Percentiles rank a stretch among this genome's conserved stretches.
Conservation (phyloP, 495 filamentous ascomycete species). For the Penicillium silybi region DNA sequence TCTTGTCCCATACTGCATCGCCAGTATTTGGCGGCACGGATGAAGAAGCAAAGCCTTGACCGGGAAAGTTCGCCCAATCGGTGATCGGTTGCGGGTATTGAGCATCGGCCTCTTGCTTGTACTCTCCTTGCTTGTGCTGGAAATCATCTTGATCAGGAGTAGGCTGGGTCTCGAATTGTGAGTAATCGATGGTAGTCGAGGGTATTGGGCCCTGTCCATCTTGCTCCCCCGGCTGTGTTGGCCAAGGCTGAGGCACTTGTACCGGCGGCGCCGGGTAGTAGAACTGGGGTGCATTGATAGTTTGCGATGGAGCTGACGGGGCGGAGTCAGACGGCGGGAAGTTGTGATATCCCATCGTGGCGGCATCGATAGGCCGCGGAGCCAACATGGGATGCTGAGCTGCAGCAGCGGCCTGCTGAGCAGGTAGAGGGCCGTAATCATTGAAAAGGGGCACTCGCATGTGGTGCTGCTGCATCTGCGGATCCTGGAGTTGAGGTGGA, state of each 20-base stretch:
- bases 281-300: conserved; percentile 11
- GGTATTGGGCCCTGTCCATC: not conserved
- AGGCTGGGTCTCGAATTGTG: conserved; percentile 1
- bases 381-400: conserved; percentile 35
- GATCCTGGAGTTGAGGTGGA: conserved; percentile 17
- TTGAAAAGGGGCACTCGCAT: conserved; percentile 17
- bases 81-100: conserved; percentile 9
- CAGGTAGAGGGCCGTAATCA: conserved; percentile 17
- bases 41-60: not conserved
- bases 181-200: conserved; percentile 4
- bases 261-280: conserved; percentile 16
- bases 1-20: not conserved
- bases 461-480: conserved; percentile 19
- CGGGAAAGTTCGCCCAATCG: conserved; percentile 8
- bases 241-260: conserved; percentile 9
- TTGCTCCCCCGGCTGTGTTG: not conserved
- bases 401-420: conserved; percentile 28
- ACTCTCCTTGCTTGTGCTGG: not conserved
- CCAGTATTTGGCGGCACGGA: not conserved
- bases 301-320: not conserved
- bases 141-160: not conserved
- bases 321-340: not conserved
- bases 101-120: not conserved
- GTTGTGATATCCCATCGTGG: conserved; percentile 10
- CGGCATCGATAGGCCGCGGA: conserved; percentile 23